phyloP scores from a whole-genome alignment of 176 grass and related monocot genomes.

The Carex parvula region DNA sequence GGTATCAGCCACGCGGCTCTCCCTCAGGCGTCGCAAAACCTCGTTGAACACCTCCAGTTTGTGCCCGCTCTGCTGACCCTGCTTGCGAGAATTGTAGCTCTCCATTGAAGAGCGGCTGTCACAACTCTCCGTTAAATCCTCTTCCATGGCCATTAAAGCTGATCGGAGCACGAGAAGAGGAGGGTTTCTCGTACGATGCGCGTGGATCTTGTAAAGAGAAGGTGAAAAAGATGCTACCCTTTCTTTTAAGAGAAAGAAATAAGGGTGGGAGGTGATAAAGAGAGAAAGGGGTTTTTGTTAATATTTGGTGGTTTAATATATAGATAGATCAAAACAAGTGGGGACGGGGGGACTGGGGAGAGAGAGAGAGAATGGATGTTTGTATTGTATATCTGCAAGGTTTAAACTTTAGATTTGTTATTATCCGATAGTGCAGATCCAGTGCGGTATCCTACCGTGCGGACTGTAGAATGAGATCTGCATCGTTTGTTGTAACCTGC shows the following conservation, averaged over 20 bases:
- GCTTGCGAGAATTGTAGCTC: constrained; percentile 23
- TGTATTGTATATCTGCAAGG: neutral
- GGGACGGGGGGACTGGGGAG: neutral
- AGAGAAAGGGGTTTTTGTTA: neutral
- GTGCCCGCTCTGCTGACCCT: constrained; percentile 13
- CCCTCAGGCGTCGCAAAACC: constrained; percentile 21
- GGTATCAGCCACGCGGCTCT: neutral
- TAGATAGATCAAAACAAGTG: neutral
- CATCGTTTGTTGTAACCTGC: no score
- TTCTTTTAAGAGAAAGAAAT: neutral
- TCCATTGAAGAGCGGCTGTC: constrained; percentile 23
- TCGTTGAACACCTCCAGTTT: constrained; percentile 33
- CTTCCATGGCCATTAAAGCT: constrained; percentile 29
- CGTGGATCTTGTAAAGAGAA: constrained; percentile 24
- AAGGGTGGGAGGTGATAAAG: neutral
- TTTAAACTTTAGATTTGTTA: neutral
- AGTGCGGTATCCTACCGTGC: no score
- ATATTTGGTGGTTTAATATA: neutral
- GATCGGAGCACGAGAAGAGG: constrained; percentile 13
- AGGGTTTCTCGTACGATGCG: neutral
- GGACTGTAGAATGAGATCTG: no score
- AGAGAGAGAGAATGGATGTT: neutral
- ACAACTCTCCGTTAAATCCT: constrained; percentile 24
- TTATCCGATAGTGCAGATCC: neutral
- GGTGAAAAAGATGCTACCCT: neutral